phyloP scores from a whole-genome alignment of 208 protist species.

The Leishmania major region DNA sequence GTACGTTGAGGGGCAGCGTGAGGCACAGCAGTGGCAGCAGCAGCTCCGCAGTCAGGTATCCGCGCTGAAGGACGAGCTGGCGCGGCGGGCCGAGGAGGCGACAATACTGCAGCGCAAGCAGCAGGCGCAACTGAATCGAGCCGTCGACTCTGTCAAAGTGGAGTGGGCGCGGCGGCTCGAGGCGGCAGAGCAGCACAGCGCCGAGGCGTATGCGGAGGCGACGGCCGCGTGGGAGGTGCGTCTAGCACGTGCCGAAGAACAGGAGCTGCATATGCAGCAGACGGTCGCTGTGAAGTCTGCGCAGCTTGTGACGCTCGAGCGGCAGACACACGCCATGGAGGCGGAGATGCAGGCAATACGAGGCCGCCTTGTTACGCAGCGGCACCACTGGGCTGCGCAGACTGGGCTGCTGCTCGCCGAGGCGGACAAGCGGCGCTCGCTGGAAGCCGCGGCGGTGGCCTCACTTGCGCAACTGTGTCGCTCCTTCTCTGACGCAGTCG shows the following conservation, averaged over 20 bases:
- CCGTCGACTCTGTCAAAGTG: constrained; percentile 23
- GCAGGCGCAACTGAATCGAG: constrained; percentile 34
- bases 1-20: constrained; percentile 28
- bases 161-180: constrained; percentile 24
- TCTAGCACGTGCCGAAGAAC: constrained; percentile 4
- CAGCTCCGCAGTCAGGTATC: constrained; percentile 50
- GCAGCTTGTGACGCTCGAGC: constrained; percentile 29
- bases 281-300: constrained; percentile 16
- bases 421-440: constrained; percentile 3
- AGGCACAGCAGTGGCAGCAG: constrained; percentile 20
- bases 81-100: constrained; percentile 57
- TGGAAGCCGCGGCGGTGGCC: background rate
- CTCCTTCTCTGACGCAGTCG: background rate
- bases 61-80: constrained; percentile 82
- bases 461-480: background rate
- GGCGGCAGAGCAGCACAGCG: constrained; percentile 12
- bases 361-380: constrained; percentile 1
- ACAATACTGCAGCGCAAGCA: constrained; percentile 45
- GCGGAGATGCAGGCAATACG: constrained; percentile 19
- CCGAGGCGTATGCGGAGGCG: background rate
- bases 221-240: background rate
- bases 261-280: constrained; percentile 19
- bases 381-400: constrained; percentile 3
- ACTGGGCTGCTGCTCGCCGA: constrained; percentile 14
- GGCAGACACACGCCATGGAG: constrained; percentile 17